Evolutionary conservation across 83 land plant species (phyloP), one percentile per base, ranked within the genome.

Genomic region (Larix sibirica): DNA sequence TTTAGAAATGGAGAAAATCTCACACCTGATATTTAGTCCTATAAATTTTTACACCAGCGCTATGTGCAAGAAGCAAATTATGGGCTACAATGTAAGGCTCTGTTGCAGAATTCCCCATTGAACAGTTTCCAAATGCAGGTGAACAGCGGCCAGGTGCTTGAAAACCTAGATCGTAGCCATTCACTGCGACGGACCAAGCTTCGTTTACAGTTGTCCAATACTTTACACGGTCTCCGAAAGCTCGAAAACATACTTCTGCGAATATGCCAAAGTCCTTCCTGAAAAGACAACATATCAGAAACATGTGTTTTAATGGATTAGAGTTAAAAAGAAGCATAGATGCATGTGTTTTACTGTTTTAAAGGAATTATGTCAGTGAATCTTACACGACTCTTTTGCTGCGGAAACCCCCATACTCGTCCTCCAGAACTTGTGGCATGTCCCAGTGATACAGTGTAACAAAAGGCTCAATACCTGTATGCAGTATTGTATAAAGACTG

Each of bases 151-250:
- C 78, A 3, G 94, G 94, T 1, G 94, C 90, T 26, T 79, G 86
- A 0, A 0, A 36, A 4, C 90, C 92, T 0, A 2, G 77, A 7
- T 85, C 33, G 62, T 89, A 91, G 6, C 80, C 90, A 23, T 31
- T 16, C 4, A 59, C 31, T 17, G 77, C 58, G 4, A 80, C 6
- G 4, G 84, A 0, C 60, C 86, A 87, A 40, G 92, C 92, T 81
- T 91, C 94, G 62, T 87, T 92, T 56, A 92, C 50, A 17, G 92
- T 89, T 21, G 13, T 61, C 94, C 94, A 92, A 54, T 92, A 80
- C 75, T 89, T 90, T 10, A 92, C 89, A 70, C 87, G 31, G 21
- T 92, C 90, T 0, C 92, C 92, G 77, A 92, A 92, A 12, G 58
- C 79, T 75, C 81, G 36, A 50, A 92, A 92, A 62, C 94, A 92